phyloP scores from a whole-genome alignment of 176 grass and related monocot species.

The Secale cereale region DNA sequence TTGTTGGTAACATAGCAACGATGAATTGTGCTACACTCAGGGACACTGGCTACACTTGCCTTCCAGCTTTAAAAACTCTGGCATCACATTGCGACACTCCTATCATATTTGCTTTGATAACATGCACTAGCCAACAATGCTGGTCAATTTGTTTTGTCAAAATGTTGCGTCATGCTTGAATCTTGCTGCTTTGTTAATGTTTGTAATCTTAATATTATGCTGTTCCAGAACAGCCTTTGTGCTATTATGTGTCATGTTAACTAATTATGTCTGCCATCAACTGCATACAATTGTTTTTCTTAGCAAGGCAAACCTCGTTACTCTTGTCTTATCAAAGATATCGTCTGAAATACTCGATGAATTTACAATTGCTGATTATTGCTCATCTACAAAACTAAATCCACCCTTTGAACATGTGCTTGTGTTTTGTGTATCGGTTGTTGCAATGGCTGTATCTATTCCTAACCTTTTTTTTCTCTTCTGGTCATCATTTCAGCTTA shows the following conservation, averaged over 20 bases:
- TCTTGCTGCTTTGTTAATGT: too few relatives aligned
- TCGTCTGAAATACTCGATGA: background rate
- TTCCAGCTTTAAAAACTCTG: too few relatives aligned
- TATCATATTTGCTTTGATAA: background rate
- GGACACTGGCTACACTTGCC: too few relatives aligned
- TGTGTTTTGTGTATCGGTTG: background rate
- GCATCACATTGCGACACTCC: too few relatives aligned
- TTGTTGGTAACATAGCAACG: too few relatives aligned
- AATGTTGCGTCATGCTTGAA: background rate
- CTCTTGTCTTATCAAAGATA: background rate
- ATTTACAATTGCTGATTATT: background rate
- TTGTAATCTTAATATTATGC: background rate
- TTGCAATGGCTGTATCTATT: background rate
- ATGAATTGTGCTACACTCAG: too few relatives aligned
- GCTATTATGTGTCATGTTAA: background rate
- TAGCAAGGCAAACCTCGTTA: background rate
- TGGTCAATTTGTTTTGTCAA: background rate
- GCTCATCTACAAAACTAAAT: background rate
- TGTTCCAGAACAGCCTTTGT: background rate
- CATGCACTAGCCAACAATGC: background rate
- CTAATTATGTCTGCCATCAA: background rate
- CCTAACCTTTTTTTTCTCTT: background rate
- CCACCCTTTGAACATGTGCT: background rate
- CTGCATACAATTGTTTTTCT: background rate
- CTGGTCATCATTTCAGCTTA: slow-evolving; percentile 39